Base-by-base conservation (phyloP, 2,329 filamentous ascomycete species). In the Trichoderma guizhouense region DNA sequence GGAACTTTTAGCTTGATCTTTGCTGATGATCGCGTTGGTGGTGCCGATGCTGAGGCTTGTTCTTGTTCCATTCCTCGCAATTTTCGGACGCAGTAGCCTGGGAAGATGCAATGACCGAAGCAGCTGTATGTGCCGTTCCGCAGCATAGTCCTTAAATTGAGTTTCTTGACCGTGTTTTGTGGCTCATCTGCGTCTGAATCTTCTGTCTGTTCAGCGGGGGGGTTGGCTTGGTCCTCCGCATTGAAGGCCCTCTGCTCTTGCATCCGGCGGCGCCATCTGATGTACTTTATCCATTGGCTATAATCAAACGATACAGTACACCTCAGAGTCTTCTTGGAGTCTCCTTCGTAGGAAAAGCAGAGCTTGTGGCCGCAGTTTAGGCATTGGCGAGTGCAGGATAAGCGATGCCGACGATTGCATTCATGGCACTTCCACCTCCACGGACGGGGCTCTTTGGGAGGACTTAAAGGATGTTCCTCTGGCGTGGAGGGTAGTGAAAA, bases 221-320 rank as follows among this genome's bases (percentile, higher is more conserved):
- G 0, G 73, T 30, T 61, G 21, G 0, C 7, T 7, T 60, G 55
- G 51, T 53, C 43, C 51, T 57, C 51, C 14, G 32, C 32, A 5
- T n/a, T 53, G 2, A 65, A 12, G 0, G 61, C 28, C 3, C 64
- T 36, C 18, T 73, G 72, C 7, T 55, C 63, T 1, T 24, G 14
- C 7, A 62, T n/a, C 21, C 9, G 8, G n/a, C 80, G 78, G 3
- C 78, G 76, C 77, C 78, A 83, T n/a, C 76, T 68, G n/a, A 76
- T 78, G 57, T 74, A 74, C 0, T 39, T 60, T 6, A 68, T 72
- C 82, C 82, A 83, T 30, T 74, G 76, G 1, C 2, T 4, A 24
- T 18, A 61, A 18, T 71, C 61, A n/a, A 58, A 67, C 3, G 11
- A 5, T 5, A 26, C 3, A 5, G 1, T 5, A 60, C 58, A 70